phyloP scores from a whole-genome alignment of 345 rosid genomes.

The Hibiscus trionum region DNA sequence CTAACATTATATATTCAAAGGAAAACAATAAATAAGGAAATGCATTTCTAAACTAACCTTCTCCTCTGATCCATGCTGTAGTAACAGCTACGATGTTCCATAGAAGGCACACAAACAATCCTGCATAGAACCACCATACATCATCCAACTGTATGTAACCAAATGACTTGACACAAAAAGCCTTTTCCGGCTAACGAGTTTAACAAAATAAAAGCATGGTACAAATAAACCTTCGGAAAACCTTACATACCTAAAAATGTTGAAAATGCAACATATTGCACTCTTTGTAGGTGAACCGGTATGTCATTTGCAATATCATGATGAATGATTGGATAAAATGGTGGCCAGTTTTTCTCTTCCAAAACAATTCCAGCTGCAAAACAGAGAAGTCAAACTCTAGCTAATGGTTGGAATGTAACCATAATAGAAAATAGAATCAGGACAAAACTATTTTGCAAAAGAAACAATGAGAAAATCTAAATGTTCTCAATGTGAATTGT shows the following conservation, averaged over 20 bases:
- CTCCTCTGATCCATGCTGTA: slow-evolving; percentile 82
- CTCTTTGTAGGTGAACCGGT: slow-evolving; percentile 70
- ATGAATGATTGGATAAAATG: slow-evolving; percentile 73
- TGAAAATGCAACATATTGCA: slow-evolving; percentile 68
- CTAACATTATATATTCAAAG: neutral
- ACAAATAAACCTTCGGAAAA: neutral
- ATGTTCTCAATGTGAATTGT: neutral
- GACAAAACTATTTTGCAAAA: neutral
- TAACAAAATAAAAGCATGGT: neutral
- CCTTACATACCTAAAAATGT: slow-evolving; percentile 52
- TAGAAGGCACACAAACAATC: slow-evolving; percentile 63
- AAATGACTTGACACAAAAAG: neutral
- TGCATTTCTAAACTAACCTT: slow-evolving; percentile 38
- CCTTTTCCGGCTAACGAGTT: neutral
- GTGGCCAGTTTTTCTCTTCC: slow-evolving; percentile 86
- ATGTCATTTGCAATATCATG: slow-evolving; percentile 83
- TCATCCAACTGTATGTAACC: neutral
- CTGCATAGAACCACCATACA: slow-evolving; percentile 34
- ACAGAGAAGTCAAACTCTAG: slow-evolving; percentile 2
- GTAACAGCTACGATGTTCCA: slow-evolving; percentile 84
- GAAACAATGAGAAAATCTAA: neutral
- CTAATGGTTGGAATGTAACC: neutral
- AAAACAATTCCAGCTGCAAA: slow-evolving; percentile 62
- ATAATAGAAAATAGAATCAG: neutral
- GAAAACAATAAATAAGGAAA: neutral